Evolutionary conservation across 2,329 filamentous ascomycete species (phyloP).

Genomic region (Xylogone sp.): DNA sequence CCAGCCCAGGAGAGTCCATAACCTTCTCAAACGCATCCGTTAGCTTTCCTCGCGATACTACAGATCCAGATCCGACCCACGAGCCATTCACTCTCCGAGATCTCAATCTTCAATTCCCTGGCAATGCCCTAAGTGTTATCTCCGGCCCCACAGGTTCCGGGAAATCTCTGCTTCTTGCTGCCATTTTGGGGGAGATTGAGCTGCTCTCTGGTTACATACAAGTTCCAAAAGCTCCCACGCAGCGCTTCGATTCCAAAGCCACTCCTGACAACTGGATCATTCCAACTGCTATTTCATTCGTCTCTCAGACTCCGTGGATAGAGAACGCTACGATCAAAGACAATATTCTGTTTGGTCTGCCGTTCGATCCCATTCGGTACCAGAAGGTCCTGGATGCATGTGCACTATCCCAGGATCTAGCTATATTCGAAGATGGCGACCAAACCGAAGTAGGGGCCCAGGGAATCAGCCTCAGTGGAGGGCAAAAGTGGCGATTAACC

Average conservation of each 20-base stretch:
- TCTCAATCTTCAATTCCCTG: constrained; percentile 62
- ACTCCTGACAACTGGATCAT: constrained; percentile 61
- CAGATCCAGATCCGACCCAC: constrained; percentile 46
- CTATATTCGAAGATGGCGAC: constrained; percentile 71
- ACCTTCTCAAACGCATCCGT: constrained; percentile 63
- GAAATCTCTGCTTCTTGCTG: constrained; percentile 69
- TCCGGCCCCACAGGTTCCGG: constrained; percentile 74
- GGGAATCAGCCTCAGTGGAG: constrained; percentile 77
- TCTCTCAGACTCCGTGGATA: constrained; percentile 78
- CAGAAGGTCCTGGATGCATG: constrained; percentile 65
- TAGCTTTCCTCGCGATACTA: constrained; percentile 67
- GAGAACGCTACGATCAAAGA: constrained; percentile 74
- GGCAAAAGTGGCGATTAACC: constrained; percentile 77
- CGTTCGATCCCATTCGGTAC: constrained; percentile 63
- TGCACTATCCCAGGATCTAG: constrained; percentile 68
- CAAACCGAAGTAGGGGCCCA: constrained; percentile 77
- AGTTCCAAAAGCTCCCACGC: constrained; percentile 42
- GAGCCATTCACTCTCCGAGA: constrained; percentile 63
- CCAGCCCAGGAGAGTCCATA: constrained; percentile 54
- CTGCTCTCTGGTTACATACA: constrained; percentile 58
- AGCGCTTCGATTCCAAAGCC: constrained; percentile 59
- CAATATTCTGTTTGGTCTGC: constrained; percentile 74
- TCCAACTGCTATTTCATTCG: constrained; percentile 64
- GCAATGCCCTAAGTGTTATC: constrained; percentile 66
- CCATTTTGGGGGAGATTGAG: constrained; percentile 72